A percentile compares a stretch with the other conserved stretches of the same genome.
phyloP scores from a whole-genome alignment of 805 yeast genomes.

The Soucietia sequanensis region DNA sequence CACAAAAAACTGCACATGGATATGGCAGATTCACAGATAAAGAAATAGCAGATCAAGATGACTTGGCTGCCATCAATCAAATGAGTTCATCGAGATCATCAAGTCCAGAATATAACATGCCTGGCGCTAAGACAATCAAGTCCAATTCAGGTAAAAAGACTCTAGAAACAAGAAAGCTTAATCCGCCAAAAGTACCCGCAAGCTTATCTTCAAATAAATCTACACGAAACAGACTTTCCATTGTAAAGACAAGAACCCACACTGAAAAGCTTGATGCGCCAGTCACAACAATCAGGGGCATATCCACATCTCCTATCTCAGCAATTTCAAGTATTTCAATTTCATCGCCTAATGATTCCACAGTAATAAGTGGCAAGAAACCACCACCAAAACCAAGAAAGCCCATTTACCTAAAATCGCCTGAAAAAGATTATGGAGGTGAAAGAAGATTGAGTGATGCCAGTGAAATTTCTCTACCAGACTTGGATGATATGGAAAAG shows the following conservation, averaged over 20 bases:
- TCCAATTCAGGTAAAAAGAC: neutral
- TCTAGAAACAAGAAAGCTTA: constrained; percentile 5
- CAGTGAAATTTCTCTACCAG: constrained; percentile 47
- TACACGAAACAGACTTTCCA: too few species aligned
- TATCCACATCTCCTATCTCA: constrained; percentile 1
- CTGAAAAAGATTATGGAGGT: constrained; percentile 12
- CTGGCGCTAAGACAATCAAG: constrained; percentile 1
- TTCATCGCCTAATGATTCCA: neutral
- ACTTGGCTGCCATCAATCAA: constrained; percentile 30
- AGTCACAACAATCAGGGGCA: neutral
- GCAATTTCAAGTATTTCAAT: neutral
- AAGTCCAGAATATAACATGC: constrained; percentile 3
- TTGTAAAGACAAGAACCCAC: too few species aligned
- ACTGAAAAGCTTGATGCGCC: neutral
- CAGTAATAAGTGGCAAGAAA: constrained; percentile 16
- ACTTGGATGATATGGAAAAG: constrained; percentile 58
- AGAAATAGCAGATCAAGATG: constrained; percentile 30
- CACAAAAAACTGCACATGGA: constrained; percentile 68
- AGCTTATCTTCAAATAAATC: constrained; percentile 21
- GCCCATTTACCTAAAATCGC: constrained; percentile 52
- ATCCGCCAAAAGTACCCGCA: constrained; percentile 38
- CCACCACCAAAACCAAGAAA: constrained; percentile 69
- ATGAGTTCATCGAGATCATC: constrained; percentile 2
- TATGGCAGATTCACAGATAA: constrained; percentile 72
- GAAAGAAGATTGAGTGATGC: constrained; percentile 29